Percentiles rank a stretch among this genome's conserved stretches.
Evolutionary conservation across 2,329 filamentous ascomycete species (phyloP).

Genomic region (Fusarium lyarnte): DNA sequence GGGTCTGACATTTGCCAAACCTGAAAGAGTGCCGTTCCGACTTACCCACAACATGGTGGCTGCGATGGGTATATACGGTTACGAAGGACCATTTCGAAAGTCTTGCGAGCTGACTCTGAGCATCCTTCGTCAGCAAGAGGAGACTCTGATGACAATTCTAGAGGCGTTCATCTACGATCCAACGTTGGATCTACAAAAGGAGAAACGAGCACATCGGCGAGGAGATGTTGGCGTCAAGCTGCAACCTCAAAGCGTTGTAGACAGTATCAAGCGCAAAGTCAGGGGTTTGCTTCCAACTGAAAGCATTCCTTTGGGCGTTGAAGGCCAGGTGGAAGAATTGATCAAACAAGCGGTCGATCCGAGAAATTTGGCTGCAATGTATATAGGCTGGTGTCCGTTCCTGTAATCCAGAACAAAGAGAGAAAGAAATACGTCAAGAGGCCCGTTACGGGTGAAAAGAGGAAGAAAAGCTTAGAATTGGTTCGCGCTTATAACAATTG

Average conservation of each 20-base stretch:
- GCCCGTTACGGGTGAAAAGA: neutral
- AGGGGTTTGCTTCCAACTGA: constrained; percentile 85
- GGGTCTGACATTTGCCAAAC: constrained; percentile 92
- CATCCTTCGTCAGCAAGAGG: constrained; percentile 88
- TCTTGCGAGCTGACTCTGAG: constrained; percentile 89
- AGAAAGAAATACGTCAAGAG: neutral
- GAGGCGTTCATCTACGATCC: constrained; percentile 98
- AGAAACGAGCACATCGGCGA: constrained; percentile 59
- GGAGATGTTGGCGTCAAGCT: constrained; percentile 58
- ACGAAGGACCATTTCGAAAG: constrained; percentile 91
- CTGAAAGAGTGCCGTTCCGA: constrained; percentile 94
- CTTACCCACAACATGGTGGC: constrained; percentile 99
- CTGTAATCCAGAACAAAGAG: constrained; percentile 43
- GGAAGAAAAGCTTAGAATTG: neutral
- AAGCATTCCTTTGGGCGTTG: constrained; percentile 91
- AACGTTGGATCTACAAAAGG: constrained; percentile 86
- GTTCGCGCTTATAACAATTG: neutral
- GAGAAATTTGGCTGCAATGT: constrained; percentile 88
- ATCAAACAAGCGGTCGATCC: constrained; percentile 87
- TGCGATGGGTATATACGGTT: constrained; percentile 94
- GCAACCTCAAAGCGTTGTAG: constrained; percentile 79
- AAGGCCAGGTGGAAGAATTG: constrained; percentile 96
- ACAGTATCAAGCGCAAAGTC: constrained; percentile 88
- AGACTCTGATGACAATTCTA: constrained; percentile 95
- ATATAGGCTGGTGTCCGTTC: constrained; percentile 88